These are phyloP conservation scores for Chlorella sp. DNA, from an alignment of 139 green algal species.

Conservation along the genomic window DNA sequence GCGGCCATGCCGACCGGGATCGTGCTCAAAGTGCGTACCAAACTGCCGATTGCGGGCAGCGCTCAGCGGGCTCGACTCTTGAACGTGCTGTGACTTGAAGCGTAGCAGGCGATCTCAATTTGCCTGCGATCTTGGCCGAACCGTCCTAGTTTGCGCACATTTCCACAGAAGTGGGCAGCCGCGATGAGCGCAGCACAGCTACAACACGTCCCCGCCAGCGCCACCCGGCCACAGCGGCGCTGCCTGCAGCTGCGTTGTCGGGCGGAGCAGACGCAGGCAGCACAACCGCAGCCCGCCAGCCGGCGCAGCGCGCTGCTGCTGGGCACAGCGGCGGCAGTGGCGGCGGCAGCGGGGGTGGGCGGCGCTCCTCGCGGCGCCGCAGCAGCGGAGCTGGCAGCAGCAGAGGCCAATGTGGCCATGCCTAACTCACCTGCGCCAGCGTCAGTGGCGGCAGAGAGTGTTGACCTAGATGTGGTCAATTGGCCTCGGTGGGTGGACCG, in stretches of 20 bases:
- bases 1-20: neutral
- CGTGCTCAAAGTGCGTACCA: neutral
- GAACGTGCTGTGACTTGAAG: too few relatives aligned
- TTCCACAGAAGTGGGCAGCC: neutral
- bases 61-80: neutral
- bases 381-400: neutral
- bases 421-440: neutral
- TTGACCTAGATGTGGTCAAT: neutral
- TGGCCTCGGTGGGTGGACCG: constrained; percentile 30
- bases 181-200: neutral
- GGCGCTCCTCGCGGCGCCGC: neutral
- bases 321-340: constrained; percentile 4
- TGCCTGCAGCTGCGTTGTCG: neutral
- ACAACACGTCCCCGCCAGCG: neutral
- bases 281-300: neutral
- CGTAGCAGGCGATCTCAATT: too few relatives aligned
- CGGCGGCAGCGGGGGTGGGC: neutral
- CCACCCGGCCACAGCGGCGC: neutral
- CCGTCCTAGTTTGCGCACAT: too few relatives aligned
- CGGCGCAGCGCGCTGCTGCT: constrained; percentile 22
- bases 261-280: neutral
- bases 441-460: neutral
- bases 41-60: neutral
- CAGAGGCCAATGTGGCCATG: neutral
- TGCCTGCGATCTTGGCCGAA: too few relatives aligned